Evolutionary conservation across 345 rosid genomes (phyloP), one percentile per base, ranked within the genome.

Genomic region (Aquilaria yunnanensis): DNA sequence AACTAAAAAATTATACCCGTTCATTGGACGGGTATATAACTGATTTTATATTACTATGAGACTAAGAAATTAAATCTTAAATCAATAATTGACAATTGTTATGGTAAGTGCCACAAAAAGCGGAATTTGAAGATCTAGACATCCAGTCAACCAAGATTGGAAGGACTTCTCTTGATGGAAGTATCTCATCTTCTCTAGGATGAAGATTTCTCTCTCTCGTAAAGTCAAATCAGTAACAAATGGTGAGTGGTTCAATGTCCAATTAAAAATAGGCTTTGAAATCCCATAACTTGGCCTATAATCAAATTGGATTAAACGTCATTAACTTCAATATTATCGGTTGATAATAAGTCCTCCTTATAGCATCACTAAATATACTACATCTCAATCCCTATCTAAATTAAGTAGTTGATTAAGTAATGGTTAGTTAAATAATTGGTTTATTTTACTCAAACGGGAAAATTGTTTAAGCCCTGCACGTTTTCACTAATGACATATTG

Each of bases 221-320:
- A 54, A 41, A 61, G 70, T 73, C 73, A 71, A 75, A 51, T 45
- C 50, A 63, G 57, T 66, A 10, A n/a, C 23, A 52, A 56, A 56
- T 52, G 58, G 14, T 31, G 54, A 66, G 33, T 33, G 59, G 56
- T 29, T 30, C 31, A 33, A 43, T 54, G 32, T 60, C 14, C 52
- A 47, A 55, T 45, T 58, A 52, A 54, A 43, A 31, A 23, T 9
- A 9, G 51, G 30, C 10, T 48, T 68, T 31, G 10, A 48, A 47
- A 65, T 30, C 52, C 65, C 41, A 51, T 71, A 74, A 66, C 62
- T 74, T 70, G 69, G 61, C 51, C 32, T 16, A 32, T 34, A 10
- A 23, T 45, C 51, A 45, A 55, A 48, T 48, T 32, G 51, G 62
- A 58, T 69, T 45, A 56, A 51, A 53, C 47, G 2, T 3, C 43